Evolutionary conservation across 441 rosid species (phyloP).

Genomic region (Syzygium syzygioides): DNA sequence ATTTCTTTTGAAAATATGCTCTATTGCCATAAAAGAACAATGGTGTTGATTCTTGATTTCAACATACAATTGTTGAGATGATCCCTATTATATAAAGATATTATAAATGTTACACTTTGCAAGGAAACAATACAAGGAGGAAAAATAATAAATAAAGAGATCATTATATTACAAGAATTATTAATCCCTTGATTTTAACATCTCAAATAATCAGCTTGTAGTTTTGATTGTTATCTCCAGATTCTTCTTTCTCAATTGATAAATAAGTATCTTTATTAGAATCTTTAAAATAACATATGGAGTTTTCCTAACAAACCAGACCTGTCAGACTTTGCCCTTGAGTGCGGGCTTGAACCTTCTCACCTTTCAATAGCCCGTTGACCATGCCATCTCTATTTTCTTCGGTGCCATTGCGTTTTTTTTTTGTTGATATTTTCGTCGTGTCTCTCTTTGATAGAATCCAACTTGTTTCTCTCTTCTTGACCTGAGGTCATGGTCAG

Average conservation of each 20-base stretch:
- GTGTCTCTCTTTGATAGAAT: neutral
- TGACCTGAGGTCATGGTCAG: neutral
- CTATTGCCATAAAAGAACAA: too few relatives aligned
- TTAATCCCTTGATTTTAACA: too few relatives aligned
- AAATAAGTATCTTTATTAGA: neutral
- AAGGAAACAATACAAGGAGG: too few relatives aligned
- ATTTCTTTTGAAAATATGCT: neutral
- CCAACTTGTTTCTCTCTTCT: neutral
- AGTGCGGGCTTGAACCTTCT: neutral
- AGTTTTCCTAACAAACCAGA: neutral
- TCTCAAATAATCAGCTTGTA: too few relatives aligned
- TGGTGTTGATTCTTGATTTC: too few relatives aligned
- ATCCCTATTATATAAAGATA: too few relatives aligned
- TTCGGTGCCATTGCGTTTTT: neutral
- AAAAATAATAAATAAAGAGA: too few relatives aligned
- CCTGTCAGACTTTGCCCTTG: neutral
- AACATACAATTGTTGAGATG: too few relatives aligned
- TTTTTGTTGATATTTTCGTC: neutral
- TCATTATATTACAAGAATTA: too few relatives aligned
- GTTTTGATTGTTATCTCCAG: too few relatives aligned
- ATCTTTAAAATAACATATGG: neutral
- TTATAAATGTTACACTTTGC: too few relatives aligned
- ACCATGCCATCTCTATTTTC: neutral
- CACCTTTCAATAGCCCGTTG: neutral
- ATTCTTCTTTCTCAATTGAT: too few relatives aligned